These are phyloP conservation scores for Dothideomycetes sp. DNA, from an alignment of 2,329 filamentous ascomycete genomes.

Conservation along the genomic window DNA sequence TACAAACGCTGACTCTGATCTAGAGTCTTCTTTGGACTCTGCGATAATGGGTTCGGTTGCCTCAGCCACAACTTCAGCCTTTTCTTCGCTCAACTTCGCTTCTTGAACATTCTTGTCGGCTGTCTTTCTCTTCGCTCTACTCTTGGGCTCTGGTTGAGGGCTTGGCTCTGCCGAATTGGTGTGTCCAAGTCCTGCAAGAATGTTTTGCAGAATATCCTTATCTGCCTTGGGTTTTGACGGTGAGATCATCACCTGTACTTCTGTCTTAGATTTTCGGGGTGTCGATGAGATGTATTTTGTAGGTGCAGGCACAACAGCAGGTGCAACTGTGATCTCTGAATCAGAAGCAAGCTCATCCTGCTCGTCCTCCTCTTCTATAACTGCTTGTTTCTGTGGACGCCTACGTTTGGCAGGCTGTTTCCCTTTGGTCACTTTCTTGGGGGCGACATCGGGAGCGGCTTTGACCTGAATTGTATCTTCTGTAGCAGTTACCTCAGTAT, in stretches of 20 bases:
- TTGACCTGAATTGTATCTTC: not conserved
- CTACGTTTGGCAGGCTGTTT: constrained; percentile 5
- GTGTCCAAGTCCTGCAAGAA: not conserved
- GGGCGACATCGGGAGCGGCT: too few species aligned
- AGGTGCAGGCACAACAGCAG: too few species aligned
- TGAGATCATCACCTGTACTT: constrained; percentile 8
- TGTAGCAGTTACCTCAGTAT: not conserved
- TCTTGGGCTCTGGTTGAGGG: not conserved
- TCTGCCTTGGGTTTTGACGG: not conserved
- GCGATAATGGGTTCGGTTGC: too few species aligned
- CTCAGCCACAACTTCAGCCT: too few species aligned
- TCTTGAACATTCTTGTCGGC: constrained; percentile 15
- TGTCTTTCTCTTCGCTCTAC: constrained; percentile 1
- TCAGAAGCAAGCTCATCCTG: constrained; percentile 3
- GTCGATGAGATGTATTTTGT: too few species aligned
- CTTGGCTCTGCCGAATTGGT: not conserved
- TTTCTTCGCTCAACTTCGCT: not conserved
- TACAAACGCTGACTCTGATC: too few species aligned
- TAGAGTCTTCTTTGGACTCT: too few species aligned
- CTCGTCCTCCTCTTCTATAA: constrained; percentile 1
- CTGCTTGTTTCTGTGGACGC: constrained; percentile 2
- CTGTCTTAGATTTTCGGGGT: not conserved
- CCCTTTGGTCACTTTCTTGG: not conserved
- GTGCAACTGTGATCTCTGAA: not conserved
- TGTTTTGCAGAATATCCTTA: not conserved